Base-by-base conservation (phyloP, 495 filamentous ascomycete species). In the Cercophora scortea region DNA sequence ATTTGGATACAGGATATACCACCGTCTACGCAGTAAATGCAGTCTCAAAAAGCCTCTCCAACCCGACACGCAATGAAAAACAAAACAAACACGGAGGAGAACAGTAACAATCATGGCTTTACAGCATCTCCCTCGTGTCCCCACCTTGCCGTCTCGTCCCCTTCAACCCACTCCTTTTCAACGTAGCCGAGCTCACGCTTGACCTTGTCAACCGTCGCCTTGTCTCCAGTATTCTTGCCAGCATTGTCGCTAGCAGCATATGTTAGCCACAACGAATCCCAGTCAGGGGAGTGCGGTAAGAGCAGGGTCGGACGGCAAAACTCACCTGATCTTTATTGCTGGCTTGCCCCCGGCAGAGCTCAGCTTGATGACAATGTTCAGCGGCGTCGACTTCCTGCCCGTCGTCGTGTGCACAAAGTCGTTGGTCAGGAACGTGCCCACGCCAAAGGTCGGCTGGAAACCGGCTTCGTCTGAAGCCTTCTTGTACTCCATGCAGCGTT, bases 341-440 rank as follows among this genome's bases (percentile, higher is more conserved):
- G 86, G 82, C n/a, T 81, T 79, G 8, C 91, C 91, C 17, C 73
- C 81, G 0, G 90, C 93, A 11, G 87, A 88, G 49, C 86, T 83
- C 44, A 98, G 78, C 71, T 98, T 98, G 72, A 98, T 95, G 56
- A 98, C 93, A 56, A 98, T 98, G 58, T 98, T 98, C 15, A 98
- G 77, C 0, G 93, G 93, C n/a, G 81, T 80, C 6, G 90, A 96
- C 67, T 96, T 97, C 62, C 84, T 79, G 19, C 82, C 81, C 6
- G 79, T 82, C 15, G 76, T 80, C 39, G 73, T 67, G 55, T 87
- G 79, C 8, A 63, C 67, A 67, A 89, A 98, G 66, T 98, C 93
- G 65, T 97, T 96, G 9, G 92, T 98, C 49, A 98, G 82, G 69
- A 88, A 97, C 0, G 93, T 98, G 1, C 93, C 93, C 15, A 98